Evolutionary conservation across 768 basidiomycete species (phyloP).

Genomic region (Clitopilus hobsonii): DNA sequence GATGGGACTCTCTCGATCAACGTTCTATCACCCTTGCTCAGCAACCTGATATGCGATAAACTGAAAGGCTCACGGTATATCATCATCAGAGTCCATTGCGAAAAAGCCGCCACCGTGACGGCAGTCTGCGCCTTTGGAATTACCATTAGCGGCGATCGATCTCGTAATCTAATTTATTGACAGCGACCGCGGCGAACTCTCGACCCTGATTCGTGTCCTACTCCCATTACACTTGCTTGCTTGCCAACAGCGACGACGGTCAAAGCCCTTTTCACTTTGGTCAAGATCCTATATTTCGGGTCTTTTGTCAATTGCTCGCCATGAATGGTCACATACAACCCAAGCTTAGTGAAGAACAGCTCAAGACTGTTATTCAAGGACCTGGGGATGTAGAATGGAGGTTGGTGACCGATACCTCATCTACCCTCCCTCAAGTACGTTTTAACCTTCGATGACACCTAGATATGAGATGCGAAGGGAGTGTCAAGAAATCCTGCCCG

Average conservation of each 20-base stretch:
- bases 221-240: not conserved
- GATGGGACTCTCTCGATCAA: constrained; percentile 19
- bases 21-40: constrained; percentile 8
- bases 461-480: constrained; percentile 97
- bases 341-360: constrained; percentile 32
- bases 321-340: not conserved
- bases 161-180: constrained; percentile 1
- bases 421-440: not conserved
- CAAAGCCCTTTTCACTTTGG: not conserved
- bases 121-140: not conserved
- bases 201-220: not conserved
- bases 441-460: not conserved
- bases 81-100: constrained; percentile 49
- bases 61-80: constrained; percentile 45
- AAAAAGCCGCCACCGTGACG: too few species aligned
- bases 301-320: not conserved
- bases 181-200: not conserved
- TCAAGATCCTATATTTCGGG: too few species aligned
- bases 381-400: constrained; percentile 84
- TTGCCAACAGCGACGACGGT: not conserved
- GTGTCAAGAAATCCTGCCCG: constrained; percentile 86
- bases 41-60: constrained; percentile 3
- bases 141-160: not conserved
- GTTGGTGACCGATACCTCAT: constrained; percentile 31
- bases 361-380: constrained; percentile 67